Evolutionary conservation across 1,139 yeast species (phyloP), one percentile per base, ranked within the genome.

Genomic region (Protomyces macrosporus): DNA sequence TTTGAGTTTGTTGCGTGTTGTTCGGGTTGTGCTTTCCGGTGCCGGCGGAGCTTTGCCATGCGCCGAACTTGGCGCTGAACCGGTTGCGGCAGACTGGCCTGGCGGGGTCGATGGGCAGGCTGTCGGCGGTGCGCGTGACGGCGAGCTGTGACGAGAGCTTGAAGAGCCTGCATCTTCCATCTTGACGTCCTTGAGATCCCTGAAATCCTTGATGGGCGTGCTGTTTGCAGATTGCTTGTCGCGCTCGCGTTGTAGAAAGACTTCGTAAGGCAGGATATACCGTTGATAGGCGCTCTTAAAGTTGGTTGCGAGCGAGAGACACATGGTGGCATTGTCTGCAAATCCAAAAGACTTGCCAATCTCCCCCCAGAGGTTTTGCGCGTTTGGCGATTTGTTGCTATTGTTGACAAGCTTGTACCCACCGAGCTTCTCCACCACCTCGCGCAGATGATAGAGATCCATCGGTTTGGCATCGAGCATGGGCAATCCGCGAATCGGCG

Each of bases 301-400:
- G 0, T 90, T 82, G 6, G 50, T 55, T 9, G 60, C 56, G 90
- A 58, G 83, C 23, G 90, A 84, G 62, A 87, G 75, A 32, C 90
- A 85, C 34, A 89, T 85, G 82, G 85, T 83, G 55, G 84, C 82
- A 68, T 84, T 80, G 3, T 88, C 90, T 40, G 83, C 81, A 71
- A 85, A 87, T 0, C 95, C 95, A 62, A 88, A 76, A 69, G 87
- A 95, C 61, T 90, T 77, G 12, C 93, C 93, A 30, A 78, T 71
- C 59, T 77, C 78, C 4, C 78, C 78, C 81, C 80, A 78, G 53
- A 72, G 72, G 68, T 76, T 77, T 51, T 70, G 70, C 56, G 32
- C 65, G 23, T 34, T 42, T 33, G 53, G 53, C 32, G 54, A 56
- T 36, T 53, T 60, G 56, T 51, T 53, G 34, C 52, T n/a, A 30